Conservation (phyloP, 257 asterid species). For the Jasminum sambac region DNA sequence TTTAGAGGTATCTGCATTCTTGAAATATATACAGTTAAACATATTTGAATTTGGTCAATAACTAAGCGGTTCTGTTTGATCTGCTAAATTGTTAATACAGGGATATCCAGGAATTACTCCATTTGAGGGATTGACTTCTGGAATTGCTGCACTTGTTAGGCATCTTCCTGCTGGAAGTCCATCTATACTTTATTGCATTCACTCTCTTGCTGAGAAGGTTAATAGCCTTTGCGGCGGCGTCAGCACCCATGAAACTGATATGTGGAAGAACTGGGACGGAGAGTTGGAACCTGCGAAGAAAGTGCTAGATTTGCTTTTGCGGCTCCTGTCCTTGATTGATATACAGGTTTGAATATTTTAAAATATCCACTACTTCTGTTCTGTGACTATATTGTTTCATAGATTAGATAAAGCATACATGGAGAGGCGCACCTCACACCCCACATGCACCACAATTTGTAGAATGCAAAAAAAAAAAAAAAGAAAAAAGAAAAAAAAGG, state of each 20-base stretch:
- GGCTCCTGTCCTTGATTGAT: slow-evolving; percentile 74
- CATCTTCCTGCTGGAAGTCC: slow-evolving; percentile 98
- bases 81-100: slow-evolving; percentile 41
- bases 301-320: slow-evolving; percentile 72
- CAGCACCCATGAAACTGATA: slow-evolving; percentile 38
- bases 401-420: neutral
- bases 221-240: slow-evolving; percentile 47
- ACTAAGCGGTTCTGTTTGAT: slow-evolving; percentile 11
- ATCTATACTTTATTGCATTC: slow-evolving; percentile 68
- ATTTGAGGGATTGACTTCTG: slow-evolving; percentile 92
- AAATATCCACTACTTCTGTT: slow-evolving; percentile 1
- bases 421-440: neutral
- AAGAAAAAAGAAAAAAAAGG: neutral
- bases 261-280: slow-evolving; percentile 66
- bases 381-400: neutral
- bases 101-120: slow-evolving; percentile 82
- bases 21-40: slow-evolving; percentile 3
- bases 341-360: slow-evolving; percentile 56
- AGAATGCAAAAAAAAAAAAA: neutral
- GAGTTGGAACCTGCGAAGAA: slow-evolving; percentile 67
- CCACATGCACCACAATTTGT: neutral
- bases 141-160: slow-evolving; percentile 79
- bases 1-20: slow-evolving; percentile 61
- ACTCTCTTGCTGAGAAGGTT: slow-evolving; percentile 61
- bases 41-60: slow-evolving; percentile 16